Evolutionary conservation across 2,329 filamentous ascomycete species (phyloP).

Genomic region (Pseudocercospora eumusae): DNA sequence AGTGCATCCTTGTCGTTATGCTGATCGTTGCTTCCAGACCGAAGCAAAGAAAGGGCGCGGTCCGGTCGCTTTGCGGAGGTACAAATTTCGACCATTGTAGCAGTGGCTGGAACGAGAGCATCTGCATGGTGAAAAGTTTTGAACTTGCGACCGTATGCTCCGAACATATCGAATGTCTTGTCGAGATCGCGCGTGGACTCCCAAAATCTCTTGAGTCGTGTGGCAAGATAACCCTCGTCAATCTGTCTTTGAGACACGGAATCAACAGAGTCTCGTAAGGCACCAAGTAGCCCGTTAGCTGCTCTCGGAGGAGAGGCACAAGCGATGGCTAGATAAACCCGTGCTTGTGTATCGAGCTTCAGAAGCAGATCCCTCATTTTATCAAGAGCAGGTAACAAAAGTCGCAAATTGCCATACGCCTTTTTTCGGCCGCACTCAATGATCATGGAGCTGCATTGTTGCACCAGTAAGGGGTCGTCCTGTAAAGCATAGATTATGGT

Average conservation of each 20-base stretch:
- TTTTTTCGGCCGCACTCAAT: background rate
- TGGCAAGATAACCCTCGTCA: background rate
- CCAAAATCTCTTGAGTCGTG: background rate
- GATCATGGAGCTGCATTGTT: background rate
- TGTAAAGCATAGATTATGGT: background rate
- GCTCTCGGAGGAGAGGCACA: background rate
- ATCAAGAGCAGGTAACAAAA: background rate
- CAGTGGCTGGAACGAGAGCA: constrained; percentile 9
- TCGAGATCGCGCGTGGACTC: background rate
- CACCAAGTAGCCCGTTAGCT: background rate
- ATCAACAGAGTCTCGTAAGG: background rate
- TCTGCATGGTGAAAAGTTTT: background rate
- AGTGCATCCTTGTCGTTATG: constrained; percentile 7
- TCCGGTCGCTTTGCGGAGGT: constrained; percentile 18
- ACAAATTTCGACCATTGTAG: constrained; percentile 19
- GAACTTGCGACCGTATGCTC: background rate
- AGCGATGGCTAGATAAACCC: constrained; percentile 1
- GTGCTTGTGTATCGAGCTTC: background rate
- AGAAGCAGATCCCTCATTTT: background rate
- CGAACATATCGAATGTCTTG: background rate
- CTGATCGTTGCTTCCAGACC: background rate
- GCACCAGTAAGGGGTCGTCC: background rate
- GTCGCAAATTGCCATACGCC: background rate
- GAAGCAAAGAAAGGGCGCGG: constrained; percentile 16
- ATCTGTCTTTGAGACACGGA: background rate